These are phyloP conservation scores for Plectranthus barbatus DNA, from an alignment of 257 asterid species.

Conservation along the genomic window DNA sequence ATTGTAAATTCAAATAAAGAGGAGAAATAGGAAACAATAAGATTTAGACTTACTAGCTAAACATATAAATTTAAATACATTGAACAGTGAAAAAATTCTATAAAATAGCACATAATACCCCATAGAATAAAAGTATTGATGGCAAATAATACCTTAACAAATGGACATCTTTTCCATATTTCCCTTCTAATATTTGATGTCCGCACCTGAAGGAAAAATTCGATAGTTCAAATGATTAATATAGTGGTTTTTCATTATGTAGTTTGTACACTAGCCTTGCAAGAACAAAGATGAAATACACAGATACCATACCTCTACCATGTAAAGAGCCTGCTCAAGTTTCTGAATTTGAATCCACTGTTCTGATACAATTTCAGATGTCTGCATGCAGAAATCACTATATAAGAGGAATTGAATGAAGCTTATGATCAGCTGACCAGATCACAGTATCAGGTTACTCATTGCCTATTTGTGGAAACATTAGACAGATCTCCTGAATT, in stretches of 20 bases:
- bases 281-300: slow-evolving; percentile 3
- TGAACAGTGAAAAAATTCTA: neutral
- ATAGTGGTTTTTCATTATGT: neutral
- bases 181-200: slow-evolving; percentile 39
- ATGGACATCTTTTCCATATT: slow-evolving; percentile 55
- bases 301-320: slow-evolving; percentile 62
- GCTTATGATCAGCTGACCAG: neutral
- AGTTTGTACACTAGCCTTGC: neutral
- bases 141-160: slow-evolving; percentile 43
- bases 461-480: neutral
- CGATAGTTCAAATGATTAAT: neutral
- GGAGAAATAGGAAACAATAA: neutral
- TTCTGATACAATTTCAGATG: slow-evolving; percentile 57
- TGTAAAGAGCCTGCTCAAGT: slow-evolving; percentile 90
- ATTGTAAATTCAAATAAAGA: neutral
- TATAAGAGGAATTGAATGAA: slow-evolving; percentile 1
- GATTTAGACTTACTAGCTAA: neutral
- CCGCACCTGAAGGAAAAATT: slow-evolving; percentile 40
- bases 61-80: neutral
- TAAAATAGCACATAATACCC: neutral
- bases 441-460: neutral
- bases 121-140: neutral
- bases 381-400: slow-evolving; percentile 28
- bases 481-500: neutral
- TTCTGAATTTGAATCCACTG: slow-evolving; percentile 91